Evolutionary conservation across 2,329 filamentous ascomycete genomes (phyloP).

Genomic region (Aspergillus sp.): DNA sequence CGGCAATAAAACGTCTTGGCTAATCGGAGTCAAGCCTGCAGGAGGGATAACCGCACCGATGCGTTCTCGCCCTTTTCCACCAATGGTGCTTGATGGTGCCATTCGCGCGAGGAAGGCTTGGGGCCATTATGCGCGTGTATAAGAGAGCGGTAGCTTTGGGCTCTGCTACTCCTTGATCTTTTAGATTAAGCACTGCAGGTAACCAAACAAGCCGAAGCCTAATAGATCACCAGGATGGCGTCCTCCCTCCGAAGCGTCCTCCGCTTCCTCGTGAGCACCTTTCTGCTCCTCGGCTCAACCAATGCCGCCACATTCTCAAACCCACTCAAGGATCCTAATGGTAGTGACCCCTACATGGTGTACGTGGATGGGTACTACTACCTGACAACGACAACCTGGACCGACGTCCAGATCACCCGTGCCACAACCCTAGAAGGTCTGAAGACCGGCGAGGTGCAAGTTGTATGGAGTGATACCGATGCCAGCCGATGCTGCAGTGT

Average conservation of each 20-base stretch:
- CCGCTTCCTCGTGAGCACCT: neutral
- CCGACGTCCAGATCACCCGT: slow-evolving; percentile 55
- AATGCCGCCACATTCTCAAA: slow-evolving; percentile 1
- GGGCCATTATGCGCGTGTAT: neutral
- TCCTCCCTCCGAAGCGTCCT: neutral
- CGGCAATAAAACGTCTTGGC: neutral
- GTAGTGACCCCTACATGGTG: slow-evolving; percentile 55
- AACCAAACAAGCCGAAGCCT: neutral
- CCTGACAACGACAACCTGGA: slow-evolving; percentile 58
- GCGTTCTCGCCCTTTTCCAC: neutral
- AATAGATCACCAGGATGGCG: neutral
- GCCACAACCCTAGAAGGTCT: slow-evolving; percentile 56
- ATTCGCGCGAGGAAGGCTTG: neutral
- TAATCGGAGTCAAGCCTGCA: neutral
- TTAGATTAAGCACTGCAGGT: neutral
- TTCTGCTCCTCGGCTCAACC: neutral
- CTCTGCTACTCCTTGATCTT: neutral
- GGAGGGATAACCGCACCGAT: neutral
- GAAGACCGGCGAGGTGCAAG: slow-evolving; percentile 54
- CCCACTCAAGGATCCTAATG: slow-evolving; percentile 36
- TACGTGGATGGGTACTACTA: slow-evolving; percentile 58
- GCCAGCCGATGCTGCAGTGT: slow-evolving; percentile 54
- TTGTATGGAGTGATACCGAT: slow-evolving; percentile 51
- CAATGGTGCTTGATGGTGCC: neutral
- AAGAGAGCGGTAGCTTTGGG: neutral